Evolutionary conservation across 2,329 filamentous ascomycete genomes (phyloP).

Genomic region (Hyphodiscus sp.): DNA sequence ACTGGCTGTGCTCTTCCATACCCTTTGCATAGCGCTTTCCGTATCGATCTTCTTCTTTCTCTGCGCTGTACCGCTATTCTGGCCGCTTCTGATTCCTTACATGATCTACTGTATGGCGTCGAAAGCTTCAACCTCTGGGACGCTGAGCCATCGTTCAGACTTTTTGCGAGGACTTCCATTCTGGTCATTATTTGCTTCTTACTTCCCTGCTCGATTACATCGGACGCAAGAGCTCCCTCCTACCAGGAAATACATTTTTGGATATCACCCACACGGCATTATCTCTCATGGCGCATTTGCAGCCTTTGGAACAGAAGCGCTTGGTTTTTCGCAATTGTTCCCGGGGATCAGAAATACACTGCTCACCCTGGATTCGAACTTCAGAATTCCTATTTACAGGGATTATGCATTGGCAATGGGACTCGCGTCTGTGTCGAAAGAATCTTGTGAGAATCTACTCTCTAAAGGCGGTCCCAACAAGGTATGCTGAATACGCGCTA

Average conservation of each 20-base stretch:
- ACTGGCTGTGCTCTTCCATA: conserved; percentile 69
- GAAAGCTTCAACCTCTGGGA: conserved; percentile 68
- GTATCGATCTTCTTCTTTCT: conserved; percentile 84
- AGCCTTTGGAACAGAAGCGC: conserved; percentile 82
- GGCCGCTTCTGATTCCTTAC: conserved; percentile 74
- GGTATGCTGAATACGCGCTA: conserved; percentile 13
- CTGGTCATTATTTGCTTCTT: conserved; percentile 86
- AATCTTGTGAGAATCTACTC: conserved; percentile 85
- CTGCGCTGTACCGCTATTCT: conserved; percentile 84
- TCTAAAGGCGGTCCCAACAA: conserved; percentile 69
- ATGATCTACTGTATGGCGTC: conserved; percentile 79
- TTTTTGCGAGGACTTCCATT: conserved; percentile 65
- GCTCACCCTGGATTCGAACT: conserved; percentile 92
- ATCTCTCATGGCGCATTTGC: conserved; percentile 95
- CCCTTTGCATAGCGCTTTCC: conserved; percentile 60
- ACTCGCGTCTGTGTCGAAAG: conserved; percentile 79
- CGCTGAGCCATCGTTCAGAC: conserved; percentile 66
- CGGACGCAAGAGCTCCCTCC: conserved; percentile 73
- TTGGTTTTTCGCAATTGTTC: conserved; percentile 81
- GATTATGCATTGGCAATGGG: conserved; percentile 92
- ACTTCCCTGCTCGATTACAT: conserved; percentile 86
- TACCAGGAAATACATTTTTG: conserved; percentile 89
- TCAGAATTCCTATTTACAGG: conserved; percentile 86
- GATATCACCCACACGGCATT: conserved; percentile 96
- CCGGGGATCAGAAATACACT: conserved; percentile 93